Base-by-base conservation (phyloP, 371 early-diverging fungal genomes). In the Syncephalastrum sp. region DNA sequence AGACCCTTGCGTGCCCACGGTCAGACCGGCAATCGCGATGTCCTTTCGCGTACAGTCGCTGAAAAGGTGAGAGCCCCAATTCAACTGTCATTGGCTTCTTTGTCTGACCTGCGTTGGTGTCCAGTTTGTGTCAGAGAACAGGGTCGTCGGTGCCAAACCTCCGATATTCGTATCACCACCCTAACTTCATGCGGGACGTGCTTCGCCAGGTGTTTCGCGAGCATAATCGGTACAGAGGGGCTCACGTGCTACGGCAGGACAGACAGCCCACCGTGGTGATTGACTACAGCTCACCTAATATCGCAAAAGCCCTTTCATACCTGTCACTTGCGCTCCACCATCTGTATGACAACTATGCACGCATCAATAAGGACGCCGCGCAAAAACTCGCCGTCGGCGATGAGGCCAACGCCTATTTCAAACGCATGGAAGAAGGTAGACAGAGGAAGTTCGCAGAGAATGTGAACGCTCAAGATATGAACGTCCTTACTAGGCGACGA, bases 291-390 rank as follows among this genome's bases (percentile, higher is more conserved):
- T 92, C 93, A 61, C 99, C 99, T 53, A 99, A 99, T 82, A 99
- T 99, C 61, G 99, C 99, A 50, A 99, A n/a, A 99, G 77, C 95
- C 97, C n/a, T 99, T 99, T 84, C 99, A 99, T 70, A 97, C 95
- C 38, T 99, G 99, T 0, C 99, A n/a, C 71, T 79, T 99, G 70
- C 89, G 99, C 51, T 92, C 95, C 55, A 99, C 99, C 3, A 96
- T 99, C 60, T 99, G 46, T 97, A 87, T 65, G 90, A 98, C 27
- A 90, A 99, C 4, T 99, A 99, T 64, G 99, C 99, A 17, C 77
- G 86, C 59, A 91, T 98, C 67, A 97, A 92, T 67, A 70, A 73
- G 24, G 76, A 77, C 24, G 87, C 83, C 1, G 66, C 80, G 24
- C 67, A 73, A 3, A 81, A 93, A 53, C 71, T 82, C 0, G 56